Evolutionary conservation across 805 yeast genomes (phyloP), one percentile per base, ranked within the genome.

Genomic region (Starmerella riodocensis): DNA sequence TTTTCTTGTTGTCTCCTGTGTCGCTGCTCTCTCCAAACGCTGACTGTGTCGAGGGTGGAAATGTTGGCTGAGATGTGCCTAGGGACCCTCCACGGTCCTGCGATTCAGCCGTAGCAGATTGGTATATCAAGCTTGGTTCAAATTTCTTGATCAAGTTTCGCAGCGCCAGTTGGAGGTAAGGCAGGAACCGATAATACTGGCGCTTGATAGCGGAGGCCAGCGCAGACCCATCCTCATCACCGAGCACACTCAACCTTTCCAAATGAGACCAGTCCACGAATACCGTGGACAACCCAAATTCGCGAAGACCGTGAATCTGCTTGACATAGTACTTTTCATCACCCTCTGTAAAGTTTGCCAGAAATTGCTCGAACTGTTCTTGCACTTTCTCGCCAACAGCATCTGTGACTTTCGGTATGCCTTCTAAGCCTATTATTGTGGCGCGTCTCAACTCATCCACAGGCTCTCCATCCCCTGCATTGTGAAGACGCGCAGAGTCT

Each of bases 311-410:
- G 29, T 77, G 77, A 40, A 91, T 71, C 59, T 84, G 94, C 8
- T 79, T 76, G 39, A 86, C 54, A 55, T 88, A 88, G 24, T 76
- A 66, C 42, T 64, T 69, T 18, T 56, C 62, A 14, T 56, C 56
- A 6, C 60, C 63, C 32, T 71, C 71, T 3, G 63, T 62, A 54
- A 66, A 88, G 24, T 73, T 79, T 53, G 76, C 80, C 40, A 88
- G 61, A 54, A 88, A 88, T 48, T 70, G 73, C 57, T 86, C 94
- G 58, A 91, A 88, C 13, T 86, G 76, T 58, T 84, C 94, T 32
- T 88, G 73, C 14, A 91, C 96, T 51, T 83, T 83, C 56, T 86
- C 96, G 43, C 94, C 96, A 3, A 95, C 84, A 34, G 75, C 74
- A 63, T 91, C 98, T 21, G 73, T 73, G 21, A 91, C 94, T 55